Evolutionary conservation across 331 rosid genomes (phyloP).

Genomic region (Cucumis variabilis): DNA sequence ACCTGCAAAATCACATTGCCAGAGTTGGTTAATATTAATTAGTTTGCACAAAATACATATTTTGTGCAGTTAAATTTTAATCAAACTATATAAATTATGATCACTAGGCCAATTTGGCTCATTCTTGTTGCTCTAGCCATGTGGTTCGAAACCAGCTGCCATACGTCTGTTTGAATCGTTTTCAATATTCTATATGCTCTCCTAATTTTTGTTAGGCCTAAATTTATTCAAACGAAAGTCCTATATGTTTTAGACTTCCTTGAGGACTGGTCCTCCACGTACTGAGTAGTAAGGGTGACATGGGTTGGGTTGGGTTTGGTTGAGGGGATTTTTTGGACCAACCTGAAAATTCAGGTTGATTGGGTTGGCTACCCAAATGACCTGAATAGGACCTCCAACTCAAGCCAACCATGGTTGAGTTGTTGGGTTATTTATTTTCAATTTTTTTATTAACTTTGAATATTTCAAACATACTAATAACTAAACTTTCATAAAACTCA

Average conservation of each 20-base stretch:
- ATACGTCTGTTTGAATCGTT: neutral
- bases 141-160: neutral
- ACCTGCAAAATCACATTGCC: neutral
- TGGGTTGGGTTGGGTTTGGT: no score
- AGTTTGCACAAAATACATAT: neutral
- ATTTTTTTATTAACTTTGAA: no score
- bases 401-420: no score
- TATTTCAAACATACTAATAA: no score
- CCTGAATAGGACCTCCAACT: no score
- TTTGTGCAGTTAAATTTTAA: neutral
- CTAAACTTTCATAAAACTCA: no score
- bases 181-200: neutral
- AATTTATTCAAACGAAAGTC: neutral
- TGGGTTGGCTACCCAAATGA: no score
- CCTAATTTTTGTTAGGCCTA: neutral
- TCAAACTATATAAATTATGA: neutral
- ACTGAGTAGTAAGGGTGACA: no score
- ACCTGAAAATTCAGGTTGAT: no score
- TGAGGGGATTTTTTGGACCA: no score
- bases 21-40: neutral
- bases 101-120: neutral
- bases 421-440: no score
- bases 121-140: neutral
- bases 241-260: neutral
- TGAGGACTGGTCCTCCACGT: neutral